Evolutionary conservation across 208 protist genomes (phyloP).

Genomic region (Lotmaria passim): DNA sequence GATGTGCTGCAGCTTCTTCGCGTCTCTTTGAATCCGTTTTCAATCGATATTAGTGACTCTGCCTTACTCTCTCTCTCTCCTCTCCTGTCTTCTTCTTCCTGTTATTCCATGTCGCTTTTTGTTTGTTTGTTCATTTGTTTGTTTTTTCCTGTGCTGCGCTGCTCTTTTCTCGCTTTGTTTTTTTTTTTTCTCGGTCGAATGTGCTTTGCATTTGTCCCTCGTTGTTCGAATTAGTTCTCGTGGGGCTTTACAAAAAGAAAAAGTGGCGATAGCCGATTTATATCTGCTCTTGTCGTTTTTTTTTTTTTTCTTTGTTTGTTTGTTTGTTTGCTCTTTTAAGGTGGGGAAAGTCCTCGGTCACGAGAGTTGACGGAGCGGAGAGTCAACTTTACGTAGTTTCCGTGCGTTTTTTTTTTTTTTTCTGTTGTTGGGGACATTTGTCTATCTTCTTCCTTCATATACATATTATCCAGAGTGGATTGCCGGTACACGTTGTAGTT

Average conservation of each 20-base stretch:
- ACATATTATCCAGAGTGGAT: too few relatives aligned
- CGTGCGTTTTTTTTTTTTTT: slow-evolving; percentile 23
- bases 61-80: not conserved
- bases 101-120: too few relatives aligned
- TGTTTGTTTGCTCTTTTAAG: not conserved
- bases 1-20: not conserved
- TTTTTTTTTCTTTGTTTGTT: slow-evolving; percentile 8
- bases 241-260: too few relatives aligned
- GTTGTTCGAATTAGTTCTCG: too few relatives aligned
- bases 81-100: slow-evolving; percentile 2
- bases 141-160: not conserved
- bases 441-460: not conserved
- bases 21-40: not conserved
- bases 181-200: slow-evolving; percentile 2
- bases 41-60: too few relatives aligned
- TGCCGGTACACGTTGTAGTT: too few relatives aligned
- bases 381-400: too few relatives aligned
- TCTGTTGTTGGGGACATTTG: slow-evolving; percentile 1
- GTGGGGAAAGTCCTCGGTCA: too few relatives aligned
- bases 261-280: too few relatives aligned
- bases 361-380: too few relatives aligned
- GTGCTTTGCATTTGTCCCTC: too few relatives aligned
- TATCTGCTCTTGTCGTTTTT: not conserved
- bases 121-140: slow-evolving; percentile 5
- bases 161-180: not conserved